Evolutionary conservation across 306 rosid genomes (phyloP).

Genomic region (Gastrolobium bilobum): DNA sequence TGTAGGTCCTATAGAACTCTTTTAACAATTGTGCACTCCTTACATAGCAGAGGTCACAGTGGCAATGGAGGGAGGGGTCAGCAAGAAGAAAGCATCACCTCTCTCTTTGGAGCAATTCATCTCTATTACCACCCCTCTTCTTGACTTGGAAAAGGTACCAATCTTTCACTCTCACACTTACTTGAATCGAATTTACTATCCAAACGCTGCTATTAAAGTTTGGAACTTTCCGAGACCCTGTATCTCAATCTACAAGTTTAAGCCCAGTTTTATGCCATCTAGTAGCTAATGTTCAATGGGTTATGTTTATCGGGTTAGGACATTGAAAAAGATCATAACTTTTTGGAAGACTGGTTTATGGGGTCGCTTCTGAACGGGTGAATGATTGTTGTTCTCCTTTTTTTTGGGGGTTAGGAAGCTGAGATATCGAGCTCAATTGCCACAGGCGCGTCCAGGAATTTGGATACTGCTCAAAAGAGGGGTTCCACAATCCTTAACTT

Average conservation of each 20-base stretch:
- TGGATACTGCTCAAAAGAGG: conserved; percentile 85
- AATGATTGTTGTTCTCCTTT: not conserved
- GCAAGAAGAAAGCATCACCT: conserved; percentile 64
- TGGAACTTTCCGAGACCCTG: conserved; percentile 20
- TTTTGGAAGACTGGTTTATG: conserved; percentile 1
- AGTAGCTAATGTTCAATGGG: not conserved
- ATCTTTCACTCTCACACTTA: not conserved
- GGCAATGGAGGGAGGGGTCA: conserved; percentile 61
- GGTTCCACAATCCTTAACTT: conserved; percentile 93
- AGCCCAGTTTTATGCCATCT: not conserved
- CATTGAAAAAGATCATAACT: not conserved
- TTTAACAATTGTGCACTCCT: not conserved
- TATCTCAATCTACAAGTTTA: not conserved
- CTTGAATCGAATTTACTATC: not conserved
- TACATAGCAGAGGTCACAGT: not conserved
- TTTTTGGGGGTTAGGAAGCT: conserved; percentile 69
- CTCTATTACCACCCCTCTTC: conserved; percentile 81
- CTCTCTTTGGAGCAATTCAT: conserved; percentile 79
- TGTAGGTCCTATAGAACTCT: not conserved
- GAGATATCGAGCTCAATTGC: conserved; percentile 90
- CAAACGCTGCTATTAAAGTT: conserved; percentile 35
- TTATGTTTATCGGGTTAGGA: conserved; percentile 3
- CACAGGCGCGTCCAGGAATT: conserved; percentile 76
- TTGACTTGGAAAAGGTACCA: conserved; percentile 89
- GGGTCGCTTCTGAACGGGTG: not conserved